Evolutionary conservation across 441 rosid species (phyloP), one percentile per base, ranked within the genome.

Genomic region (Gossypium davidsonii): DNA sequence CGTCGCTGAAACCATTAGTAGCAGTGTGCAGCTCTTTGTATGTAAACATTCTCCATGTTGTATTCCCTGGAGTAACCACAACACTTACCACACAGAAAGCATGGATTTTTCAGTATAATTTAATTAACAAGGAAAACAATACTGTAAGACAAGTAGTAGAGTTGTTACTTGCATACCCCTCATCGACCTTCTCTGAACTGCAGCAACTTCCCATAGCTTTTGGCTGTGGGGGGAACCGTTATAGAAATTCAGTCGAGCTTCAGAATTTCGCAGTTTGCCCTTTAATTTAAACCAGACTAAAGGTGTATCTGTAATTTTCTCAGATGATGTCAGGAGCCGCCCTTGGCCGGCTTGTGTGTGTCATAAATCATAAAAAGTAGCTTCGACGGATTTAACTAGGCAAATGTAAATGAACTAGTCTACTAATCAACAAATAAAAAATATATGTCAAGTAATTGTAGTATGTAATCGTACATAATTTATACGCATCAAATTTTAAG

Each of bases 131-230:
- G 51, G 12, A 3, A 39, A 60, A 48, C 15, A n/a, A 1, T 23
- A 58, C 63, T 23, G 2, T 3, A 31, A 53, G 56, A 34, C 20
- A 11, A n/a, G 28, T 42, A 9, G 2, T 68, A 39, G 9, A 53
- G 48, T 49, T 28, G 34, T 31, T 31, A 5, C 15, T n/a, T 18
- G 46, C 73, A 0, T 64, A 89, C 93, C 83, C 81, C 78, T 84
- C 85, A n/a, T 87, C 89, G 64, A 80, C 79, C 71, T 77, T 83
- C 78, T 82, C 78, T 2, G 81, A 61, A 61, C 79, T 72, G 68
- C 84, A 87, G 67, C 87, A 85, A 70, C 87, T 80, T 74, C 90
- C 91, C 93, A 89, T 87, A 72, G 62, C 21, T 57, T 49, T 70
- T 15, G 37, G 73, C 48, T 25, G 25, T 48, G 71, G 73, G 64